Conservation (phyloP, 345 rosid species). For the Stellera chamaejasme region DNA sequence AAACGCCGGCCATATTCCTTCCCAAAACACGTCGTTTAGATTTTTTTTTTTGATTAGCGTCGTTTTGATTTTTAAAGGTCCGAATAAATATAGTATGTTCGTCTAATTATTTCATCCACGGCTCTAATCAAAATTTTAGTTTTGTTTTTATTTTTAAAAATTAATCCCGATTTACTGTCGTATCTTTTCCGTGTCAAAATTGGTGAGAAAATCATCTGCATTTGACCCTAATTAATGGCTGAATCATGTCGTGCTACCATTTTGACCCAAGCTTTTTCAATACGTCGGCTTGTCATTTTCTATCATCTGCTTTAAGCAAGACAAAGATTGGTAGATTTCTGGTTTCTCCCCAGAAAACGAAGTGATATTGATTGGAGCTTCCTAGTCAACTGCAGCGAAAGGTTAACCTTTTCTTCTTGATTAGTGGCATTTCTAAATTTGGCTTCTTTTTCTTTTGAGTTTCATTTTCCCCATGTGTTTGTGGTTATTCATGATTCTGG, state of each 20-base stretch:
- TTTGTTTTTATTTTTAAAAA: neutral
- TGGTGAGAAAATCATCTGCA: neutral
- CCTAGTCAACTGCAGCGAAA: slow-evolving; percentile 7
- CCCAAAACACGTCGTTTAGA: no score
- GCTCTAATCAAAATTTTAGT: no score
- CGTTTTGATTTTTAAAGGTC: no score
- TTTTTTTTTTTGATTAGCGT: no score
- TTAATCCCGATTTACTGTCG: neutral
- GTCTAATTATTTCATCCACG: no score
- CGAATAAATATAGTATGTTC: no score
- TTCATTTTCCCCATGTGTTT: neutral
- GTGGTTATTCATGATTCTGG: slow-evolving; percentile 7
- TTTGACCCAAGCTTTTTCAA: slow-evolving; percentile 6
- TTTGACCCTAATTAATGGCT: neutral
- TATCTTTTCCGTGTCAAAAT: slow-evolving; percentile 1
- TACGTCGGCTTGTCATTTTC: slow-evolving; percentile 10
- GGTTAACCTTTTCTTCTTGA: slow-evolving; percentile 4
- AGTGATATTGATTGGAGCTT: neutral
- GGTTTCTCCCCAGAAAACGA: slow-evolving; percentile 1
- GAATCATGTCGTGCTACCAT: neutral
- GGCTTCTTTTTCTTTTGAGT: neutral
- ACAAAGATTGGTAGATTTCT: neutral
- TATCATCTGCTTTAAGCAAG: slow-evolving; percentile 10
- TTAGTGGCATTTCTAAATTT: neutral
- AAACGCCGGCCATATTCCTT: neutral